Base-by-base conservation (phyloP, 1,284 basidiomycete species). In the Tilletia indica region DNA sequence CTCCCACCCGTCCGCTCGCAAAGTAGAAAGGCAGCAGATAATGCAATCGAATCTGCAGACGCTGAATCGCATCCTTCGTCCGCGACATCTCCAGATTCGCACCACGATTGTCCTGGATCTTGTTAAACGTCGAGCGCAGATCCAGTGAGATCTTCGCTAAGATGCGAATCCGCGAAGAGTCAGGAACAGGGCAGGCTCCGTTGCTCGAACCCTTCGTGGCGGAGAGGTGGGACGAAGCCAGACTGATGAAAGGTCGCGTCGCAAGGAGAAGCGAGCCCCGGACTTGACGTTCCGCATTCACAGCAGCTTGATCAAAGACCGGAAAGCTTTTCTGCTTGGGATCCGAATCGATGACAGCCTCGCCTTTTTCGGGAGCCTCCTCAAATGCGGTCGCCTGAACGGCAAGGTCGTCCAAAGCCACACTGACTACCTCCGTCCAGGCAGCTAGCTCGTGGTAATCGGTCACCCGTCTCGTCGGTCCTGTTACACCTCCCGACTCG, bases 1-100 rank as follows among this genome's bases (percentile, higher is more conserved):
- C 38, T 6, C 61, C 38, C 4, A 38, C 38, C 2, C 61, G 31
- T 12, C 61, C 61, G n/a, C 39, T 42, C 3, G 31, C 36, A 39
- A 64, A 64, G 61, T 64, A 64, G 61, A 64, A 64, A 14, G 61
- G 16, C 31, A 64, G 14, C 11, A 64, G 34, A 34, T 64, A 64
- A 6, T 42, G 61, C 36, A 64, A 6, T 2, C 61, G 61, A 42
- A 64, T 64, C 4, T 64, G 61, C 19, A 42, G 19, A 36, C 61
- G 61, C 14, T 64, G 61, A 8, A 64, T 38, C 36, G 61, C 31
- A 16, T 64, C 61, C 34, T 64, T 64, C 14, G 61, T 38, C 38
- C 34, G 31, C 31, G 61, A 64, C 14, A 34, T 5, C 14, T 64
- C 61, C 12, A 64, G 34, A 21, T n/a, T 64, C 12, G 36, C 19